phyloP scores from a whole-genome alignment of 441 rosid genomes.

The Erodium moschatum region DNA sequence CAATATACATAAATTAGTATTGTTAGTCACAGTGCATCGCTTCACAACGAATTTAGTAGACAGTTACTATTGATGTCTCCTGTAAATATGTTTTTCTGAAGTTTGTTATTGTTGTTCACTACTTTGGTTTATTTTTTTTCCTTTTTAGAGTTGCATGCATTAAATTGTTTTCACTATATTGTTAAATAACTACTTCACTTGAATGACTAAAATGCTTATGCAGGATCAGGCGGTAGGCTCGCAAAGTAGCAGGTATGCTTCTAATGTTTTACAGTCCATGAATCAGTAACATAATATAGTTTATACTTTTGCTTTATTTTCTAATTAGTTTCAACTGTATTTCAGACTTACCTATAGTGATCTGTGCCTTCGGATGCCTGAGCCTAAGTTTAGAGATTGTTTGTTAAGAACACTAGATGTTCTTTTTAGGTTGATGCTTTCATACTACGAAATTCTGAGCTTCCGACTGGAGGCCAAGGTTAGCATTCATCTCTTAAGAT shows the following conservation, averaged over 20 bases:
- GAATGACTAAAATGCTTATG: conserved; percentile 29
- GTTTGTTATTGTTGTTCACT: conserved; percentile 9
- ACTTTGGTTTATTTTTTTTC: conserved; percentile 2
- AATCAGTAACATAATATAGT: conserved; percentile 10
- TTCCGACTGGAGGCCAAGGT: conserved; percentile 63
- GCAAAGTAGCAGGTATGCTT: conserved; percentile 67
- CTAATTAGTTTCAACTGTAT: conserved; percentile 27
- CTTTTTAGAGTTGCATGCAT: conserved; percentile 9
- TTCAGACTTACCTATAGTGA: conserved; percentile 97
- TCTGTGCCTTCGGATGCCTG: conserved; percentile 88
- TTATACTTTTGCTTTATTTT: conserved; percentile 21
- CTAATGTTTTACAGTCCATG: conserved; percentile 18
- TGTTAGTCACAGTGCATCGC: neutral
- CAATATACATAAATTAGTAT: neutral
- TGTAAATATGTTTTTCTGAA: neutral
- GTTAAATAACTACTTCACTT: conserved; percentile 19
- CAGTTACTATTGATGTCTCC: neutral
- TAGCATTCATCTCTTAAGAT: conserved; percentile 18
- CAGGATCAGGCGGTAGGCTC: conserved; percentile 58
- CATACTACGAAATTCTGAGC: conserved; percentile 82
- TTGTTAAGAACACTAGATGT: conserved; percentile 77
- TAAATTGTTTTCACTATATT: conserved; percentile 15
- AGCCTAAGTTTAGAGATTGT: conserved; percentile 89
- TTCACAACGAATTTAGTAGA: neutral
- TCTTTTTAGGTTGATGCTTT: conserved; percentile 74